Conservation (phyloP, 805 yeast genomes). For the Candida bentonensis region DNA sequence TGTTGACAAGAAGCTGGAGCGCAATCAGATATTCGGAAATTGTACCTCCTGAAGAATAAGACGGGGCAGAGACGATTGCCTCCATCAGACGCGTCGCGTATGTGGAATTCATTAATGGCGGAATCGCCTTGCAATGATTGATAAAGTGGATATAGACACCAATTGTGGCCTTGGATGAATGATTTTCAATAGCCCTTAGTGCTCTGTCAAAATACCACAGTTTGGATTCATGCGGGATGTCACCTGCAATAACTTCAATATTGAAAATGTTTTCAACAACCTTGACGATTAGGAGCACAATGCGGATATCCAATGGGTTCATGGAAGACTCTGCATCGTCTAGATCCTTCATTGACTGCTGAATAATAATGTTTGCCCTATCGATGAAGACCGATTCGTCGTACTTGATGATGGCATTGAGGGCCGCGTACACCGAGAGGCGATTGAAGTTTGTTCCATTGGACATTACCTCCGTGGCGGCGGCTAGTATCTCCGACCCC, state of each 20-base stretch:
- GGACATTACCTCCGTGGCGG: neutral
- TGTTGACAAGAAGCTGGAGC: neutral
- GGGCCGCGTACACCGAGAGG: neutral
- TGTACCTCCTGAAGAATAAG: neutral
- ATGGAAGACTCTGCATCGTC: neutral
- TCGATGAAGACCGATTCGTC: neutral
- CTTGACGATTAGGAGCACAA: neutral
- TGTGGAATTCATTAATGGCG: neutral
- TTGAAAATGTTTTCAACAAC: neutral
- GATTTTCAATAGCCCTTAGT: neutral
- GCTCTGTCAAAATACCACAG: neutral
- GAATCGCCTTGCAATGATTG: neutral
- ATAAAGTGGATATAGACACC: neutral
- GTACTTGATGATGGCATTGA: neutral
- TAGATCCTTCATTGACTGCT: neutral
- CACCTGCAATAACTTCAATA: neutral
- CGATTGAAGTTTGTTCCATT: neutral
- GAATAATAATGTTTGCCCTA: neutral
- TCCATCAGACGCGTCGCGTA: neutral
- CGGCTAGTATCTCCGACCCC: neutral
- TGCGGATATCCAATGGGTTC: neutral
- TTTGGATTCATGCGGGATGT: neutral
- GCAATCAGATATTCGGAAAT: neutral
- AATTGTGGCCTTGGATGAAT: neutral
- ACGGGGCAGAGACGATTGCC: neutral